Conservation (phyloP, 1,284 basidiomycete species). For the Pseudozyma thailandica region DNA sequence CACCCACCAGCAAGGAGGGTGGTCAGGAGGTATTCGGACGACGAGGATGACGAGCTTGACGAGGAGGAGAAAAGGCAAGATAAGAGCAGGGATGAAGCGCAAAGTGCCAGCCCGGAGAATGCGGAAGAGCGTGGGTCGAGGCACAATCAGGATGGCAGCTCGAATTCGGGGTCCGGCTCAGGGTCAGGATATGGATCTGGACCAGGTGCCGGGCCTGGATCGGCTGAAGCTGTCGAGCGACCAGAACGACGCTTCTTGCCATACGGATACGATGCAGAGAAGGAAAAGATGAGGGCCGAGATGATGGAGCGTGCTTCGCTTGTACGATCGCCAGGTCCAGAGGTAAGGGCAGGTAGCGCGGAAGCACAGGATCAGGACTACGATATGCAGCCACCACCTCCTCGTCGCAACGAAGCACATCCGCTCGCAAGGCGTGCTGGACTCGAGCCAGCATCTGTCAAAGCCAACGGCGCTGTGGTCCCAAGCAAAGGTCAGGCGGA, state of each 20-base stretch:
- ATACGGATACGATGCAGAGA: slow-evolving; percentile 46
- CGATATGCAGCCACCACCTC: slow-evolving; percentile 41
- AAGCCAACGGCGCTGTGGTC: slow-evolving; percentile 27
- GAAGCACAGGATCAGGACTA: slow-evolving; percentile 21
- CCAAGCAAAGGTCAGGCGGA: slow-evolving; percentile 36
- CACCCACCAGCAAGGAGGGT: slow-evolving; percentile 57
- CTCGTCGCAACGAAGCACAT: slow-evolving; percentile 41
- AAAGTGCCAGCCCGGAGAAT: slow-evolving; percentile 23
- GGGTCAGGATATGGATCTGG: slow-evolving; percentile 29
- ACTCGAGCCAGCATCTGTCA: slow-evolving; percentile 10
- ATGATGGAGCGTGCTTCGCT: slow-evolving; percentile 49
- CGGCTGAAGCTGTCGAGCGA: slow-evolving; percentile 19
- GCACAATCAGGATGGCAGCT: slow-evolving; percentile 34
- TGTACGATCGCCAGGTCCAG: slow-evolving; percentile 41
- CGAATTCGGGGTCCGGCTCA: slow-evolving; percentile 28
- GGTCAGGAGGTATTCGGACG: slow-evolving; percentile 56
- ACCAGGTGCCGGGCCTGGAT: slow-evolving; percentile 16
- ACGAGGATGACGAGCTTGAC: slow-evolving; percentile 55
- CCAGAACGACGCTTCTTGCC: slow-evolving; percentile 30
- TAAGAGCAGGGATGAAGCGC: slow-evolving; percentile 24
- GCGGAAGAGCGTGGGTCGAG: slow-evolving; percentile 2
- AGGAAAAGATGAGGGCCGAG: slow-evolving; percentile 37
- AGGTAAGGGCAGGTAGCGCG: not conserved
- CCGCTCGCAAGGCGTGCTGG: slow-evolving; percentile 24
- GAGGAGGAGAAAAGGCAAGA: slow-evolving; percentile 21